Base-by-base conservation (phyloP, 768 basidiomycete genomes). In the Gyrodon lividus region DNA sequence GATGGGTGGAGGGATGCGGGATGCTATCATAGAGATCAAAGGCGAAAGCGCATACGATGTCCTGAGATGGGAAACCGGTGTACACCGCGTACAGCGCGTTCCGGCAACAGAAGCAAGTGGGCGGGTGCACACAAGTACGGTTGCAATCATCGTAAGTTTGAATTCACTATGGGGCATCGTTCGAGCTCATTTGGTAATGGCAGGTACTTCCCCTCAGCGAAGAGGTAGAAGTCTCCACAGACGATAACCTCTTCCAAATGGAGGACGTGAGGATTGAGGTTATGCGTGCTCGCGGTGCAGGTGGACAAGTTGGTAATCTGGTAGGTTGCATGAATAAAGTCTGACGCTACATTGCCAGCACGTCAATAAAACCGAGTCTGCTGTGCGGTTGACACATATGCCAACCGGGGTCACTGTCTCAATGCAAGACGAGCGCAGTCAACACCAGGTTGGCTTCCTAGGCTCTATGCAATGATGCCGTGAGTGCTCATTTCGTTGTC, bases 281-380 rank as follows among this genome's bases (percentile, higher is more conserved):
- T 42, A 97, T 98, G 94, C 85, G 97, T 22, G 82, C 97, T 0
- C 77, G 92, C n/a, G 97, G 97, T 22, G 96, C 97, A 6, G 97
- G 97, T 40, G 96, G 97, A 14, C 95, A 97, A 77, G 92, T 92
- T 54, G 47, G 74, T 60, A 9, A 19, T 28, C 38, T 19, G 10
- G 23, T 31, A 12, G 17, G 10, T 20, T 17, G 19, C 6, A 38
- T 19, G 20, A 20, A 34, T 13, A 20, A 10, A n/a, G 17, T 47
- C 31, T 42, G 39, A 57, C 33, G 26, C 33, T 31, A 41, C 17
- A 33, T 40, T 26, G n/a, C 4, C 52, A 98, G 88, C 96, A 98
- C 70, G 97, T 98, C 62, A 99, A 99, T 73, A 92, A 88, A 77
- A 98, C 97, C 0, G 97, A 99, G 70, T 98, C 96, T 2, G 96